Evolutionary conservation across 1,139 yeast species (phyloP).

Genomic region (Nakaseomyces bracarensis): DNA sequence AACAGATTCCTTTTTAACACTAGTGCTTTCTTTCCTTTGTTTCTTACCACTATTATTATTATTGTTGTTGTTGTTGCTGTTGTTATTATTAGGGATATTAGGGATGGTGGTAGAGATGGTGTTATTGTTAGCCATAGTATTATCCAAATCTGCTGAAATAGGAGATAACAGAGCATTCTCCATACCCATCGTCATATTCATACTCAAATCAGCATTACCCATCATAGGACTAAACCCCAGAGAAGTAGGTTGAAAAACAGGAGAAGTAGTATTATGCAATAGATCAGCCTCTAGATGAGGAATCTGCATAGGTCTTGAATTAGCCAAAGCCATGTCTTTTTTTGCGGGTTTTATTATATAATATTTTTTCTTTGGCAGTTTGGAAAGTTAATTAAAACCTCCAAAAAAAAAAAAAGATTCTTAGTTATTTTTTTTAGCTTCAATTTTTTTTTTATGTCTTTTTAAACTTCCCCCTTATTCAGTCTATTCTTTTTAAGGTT

Average conservation of each 20-base stretch:
- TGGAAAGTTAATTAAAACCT: constrained; percentile 28
- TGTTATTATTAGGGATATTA: background rate
- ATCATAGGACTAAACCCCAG: constrained; percentile 14
- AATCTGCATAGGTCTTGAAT: constrained; percentile 30
- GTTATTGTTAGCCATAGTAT: background rate
- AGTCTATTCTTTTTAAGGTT: background rate
- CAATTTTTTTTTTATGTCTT: no score
- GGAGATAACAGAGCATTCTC: constrained; percentile 3
- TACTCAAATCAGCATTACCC: background rate
- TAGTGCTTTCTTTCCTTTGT: background rate
- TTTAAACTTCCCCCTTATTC: background rate
- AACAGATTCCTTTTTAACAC: background rate
- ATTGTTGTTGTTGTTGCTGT: constrained; percentile 6
- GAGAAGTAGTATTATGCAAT: constrained; percentile 28
- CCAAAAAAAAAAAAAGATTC: constrained; percentile 10
- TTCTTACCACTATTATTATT: background rate
- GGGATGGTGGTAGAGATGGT: background rate
- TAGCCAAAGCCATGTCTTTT: constrained; percentile 30
- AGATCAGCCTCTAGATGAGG: constrained; percentile 29
- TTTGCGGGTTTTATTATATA: background rate
- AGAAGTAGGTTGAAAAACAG: constrained; percentile 28
- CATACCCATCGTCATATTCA: constrained; percentile 2
- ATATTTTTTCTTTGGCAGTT: constrained; percentile 5
- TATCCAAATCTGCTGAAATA: background rate
- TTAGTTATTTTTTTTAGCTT: no score